Conservation (phyloP, 306 rosid species). For the Begonia fuchsioides region DNA sequence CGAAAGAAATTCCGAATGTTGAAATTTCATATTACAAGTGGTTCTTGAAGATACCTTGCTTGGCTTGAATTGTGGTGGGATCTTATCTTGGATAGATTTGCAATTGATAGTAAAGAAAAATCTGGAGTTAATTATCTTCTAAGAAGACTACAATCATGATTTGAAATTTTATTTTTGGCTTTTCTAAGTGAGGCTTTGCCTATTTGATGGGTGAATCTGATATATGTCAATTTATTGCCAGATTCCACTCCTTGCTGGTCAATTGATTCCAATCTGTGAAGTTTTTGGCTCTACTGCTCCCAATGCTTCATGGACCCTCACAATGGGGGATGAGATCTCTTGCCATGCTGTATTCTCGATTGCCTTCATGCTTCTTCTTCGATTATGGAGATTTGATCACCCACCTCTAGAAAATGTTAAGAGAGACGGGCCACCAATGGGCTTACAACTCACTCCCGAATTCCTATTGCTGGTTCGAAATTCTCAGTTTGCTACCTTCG, state of each 20-base stretch:
- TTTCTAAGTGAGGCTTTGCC: too few species aligned
- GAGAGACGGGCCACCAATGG: slow-evolving; percentile 49
- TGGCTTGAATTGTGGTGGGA: too few species aligned
- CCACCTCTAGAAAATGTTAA: slow-evolving; percentile 53
- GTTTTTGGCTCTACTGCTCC: slow-evolving; percentile 66
- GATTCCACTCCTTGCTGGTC: slow-evolving; percentile 82
- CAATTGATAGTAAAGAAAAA: too few species aligned
- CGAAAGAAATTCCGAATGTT: too few species aligned
- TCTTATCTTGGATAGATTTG: too few species aligned
- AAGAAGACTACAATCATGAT: too few species aligned
- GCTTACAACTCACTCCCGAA: slow-evolving; percentile 61
- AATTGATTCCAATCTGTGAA: slow-evolving; percentile 70
- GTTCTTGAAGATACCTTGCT: too few species aligned
- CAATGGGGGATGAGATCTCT: slow-evolving; percentile 63
- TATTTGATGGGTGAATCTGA: too few species aligned
- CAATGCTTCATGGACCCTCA: slow-evolving; percentile 31
- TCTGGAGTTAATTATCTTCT: too few species aligned
- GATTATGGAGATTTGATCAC: slow-evolving; percentile 79
- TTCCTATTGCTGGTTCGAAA: slow-evolving; percentile 73
- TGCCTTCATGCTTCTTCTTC: slow-evolving; percentile 73
- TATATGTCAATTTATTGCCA: slow-evolving; percentile 17
- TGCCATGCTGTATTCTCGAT: slow-evolving; percentile 64
- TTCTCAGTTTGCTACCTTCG: slow-evolving; percentile 33
- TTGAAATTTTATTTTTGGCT: too few species aligned
- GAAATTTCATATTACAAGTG: too few species aligned